These are phyloP conservation scores for Backusella tarrabulga DNA, from an alignment of 192 early-diverging fungal genomes.

Conservation along the genomic window DNA sequence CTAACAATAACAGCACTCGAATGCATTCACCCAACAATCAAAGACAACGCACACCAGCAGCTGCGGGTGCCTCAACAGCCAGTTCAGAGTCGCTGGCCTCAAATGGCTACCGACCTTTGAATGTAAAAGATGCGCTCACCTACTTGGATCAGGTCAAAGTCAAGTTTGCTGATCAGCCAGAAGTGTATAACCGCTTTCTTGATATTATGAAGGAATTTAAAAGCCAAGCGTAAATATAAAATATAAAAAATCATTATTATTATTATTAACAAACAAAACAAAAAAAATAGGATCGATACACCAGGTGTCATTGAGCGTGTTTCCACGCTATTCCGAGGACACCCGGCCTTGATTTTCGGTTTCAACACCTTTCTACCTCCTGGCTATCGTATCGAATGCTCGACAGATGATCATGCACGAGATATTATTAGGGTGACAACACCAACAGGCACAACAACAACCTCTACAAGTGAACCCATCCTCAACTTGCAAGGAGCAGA, in stretches of 20 bases:
- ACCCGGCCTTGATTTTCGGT: slow-evolving; percentile 88
- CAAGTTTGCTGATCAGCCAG: slow-evolving; percentile 87
- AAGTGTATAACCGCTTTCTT: slow-evolving; percentile 95
- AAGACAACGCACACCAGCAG: not conserved
- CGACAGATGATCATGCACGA: slow-evolving; percentile 69
- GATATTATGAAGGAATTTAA: slow-evolving; percentile 99
- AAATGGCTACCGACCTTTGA: slow-evolving; percentile 53
- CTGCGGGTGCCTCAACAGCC: not conserved
- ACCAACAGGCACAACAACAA: slow-evolving; percentile 66
- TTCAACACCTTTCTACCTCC: slow-evolving; percentile 99
- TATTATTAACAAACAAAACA: not conserved
- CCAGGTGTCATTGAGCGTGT: slow-evolving; percentile 97
- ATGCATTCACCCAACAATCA: not conserved
- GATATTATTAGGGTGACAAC: slow-evolving; percentile 85
- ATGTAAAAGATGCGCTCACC: slow-evolving; percentile 91
- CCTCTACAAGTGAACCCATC: slow-evolving; percentile 38
- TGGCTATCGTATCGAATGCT: slow-evolving; percentile 93
- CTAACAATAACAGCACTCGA: not conserved
- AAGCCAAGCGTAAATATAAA: slow-evolving; percentile 73
- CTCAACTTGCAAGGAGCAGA: slow-evolving; percentile 10
- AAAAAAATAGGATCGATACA: slow-evolving; percentile 75
- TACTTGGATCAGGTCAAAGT: slow-evolving; percentile 96
- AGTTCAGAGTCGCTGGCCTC: not conserved
- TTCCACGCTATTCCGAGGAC: slow-evolving; percentile 87
- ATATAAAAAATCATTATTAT: not conserved